A percentile compares a stretch with the other conserved stretches of the same genome.
These are phyloP conservation scores for Plasmopara viticola DNA, from an alignment of 352 stramenopile genomes.

Conservation along the genomic window DNA sequence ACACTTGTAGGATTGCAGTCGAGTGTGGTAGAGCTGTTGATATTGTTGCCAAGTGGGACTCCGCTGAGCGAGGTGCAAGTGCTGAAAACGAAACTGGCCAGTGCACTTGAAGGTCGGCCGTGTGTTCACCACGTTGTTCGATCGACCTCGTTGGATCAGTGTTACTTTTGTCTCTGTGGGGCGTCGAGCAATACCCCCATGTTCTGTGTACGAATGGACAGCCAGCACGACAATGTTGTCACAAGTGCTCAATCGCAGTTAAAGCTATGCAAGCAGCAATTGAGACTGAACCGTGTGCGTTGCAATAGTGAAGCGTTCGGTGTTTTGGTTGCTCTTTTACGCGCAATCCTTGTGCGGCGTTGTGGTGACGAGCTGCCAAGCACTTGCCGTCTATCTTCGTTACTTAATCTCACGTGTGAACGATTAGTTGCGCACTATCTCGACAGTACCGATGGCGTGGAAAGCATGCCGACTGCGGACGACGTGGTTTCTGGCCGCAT, in stretches of 20 bases:
- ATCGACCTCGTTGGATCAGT: slow-evolving; percentile 6
- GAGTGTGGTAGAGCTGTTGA: slow-evolving; percentile 24
- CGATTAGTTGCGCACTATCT: slow-evolving; percentile 25
- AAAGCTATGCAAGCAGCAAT: slow-evolving; percentile 17
- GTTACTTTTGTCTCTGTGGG: slow-evolving; percentile 29
- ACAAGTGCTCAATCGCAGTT: slow-evolving; percentile 10
- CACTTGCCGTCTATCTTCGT: slow-evolving; percentile 12
- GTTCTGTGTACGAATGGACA: slow-evolving; percentile 29
- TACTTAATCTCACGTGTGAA: slow-evolving; percentile 29
- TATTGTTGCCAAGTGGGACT: slow-evolving; percentile 10
- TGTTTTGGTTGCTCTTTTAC: slow-evolving; percentile 23
- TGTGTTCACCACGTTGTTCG: slow-evolving; percentile 7
- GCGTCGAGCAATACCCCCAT: slow-evolving; percentile 12
- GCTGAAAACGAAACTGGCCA: slow-evolving; percentile 14
- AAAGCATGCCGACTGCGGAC: slow-evolving; percentile 6
- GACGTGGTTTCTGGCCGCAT: slow-evolving; percentile 20
- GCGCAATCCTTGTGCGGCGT: slow-evolving; percentile 19
- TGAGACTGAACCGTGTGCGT: slow-evolving; percentile 5
- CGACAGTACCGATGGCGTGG: slow-evolving; percentile 4
- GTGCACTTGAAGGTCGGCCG: slow-evolving; percentile 2
- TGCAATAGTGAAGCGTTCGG: slow-evolving; percentile 28
- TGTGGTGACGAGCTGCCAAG: slow-evolving; percentile 13
- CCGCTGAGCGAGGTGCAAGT: slow-evolving; percentile 2
- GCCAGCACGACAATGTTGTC: slow-evolving; percentile 1
- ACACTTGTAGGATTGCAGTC: slow-evolving; percentile 27